Evolutionary conservation across 2,329 filamentous ascomycete genomes (phyloP), one percentile per base, ranked within the genome.

Genomic region (Fusarium nematophilum): DNA sequence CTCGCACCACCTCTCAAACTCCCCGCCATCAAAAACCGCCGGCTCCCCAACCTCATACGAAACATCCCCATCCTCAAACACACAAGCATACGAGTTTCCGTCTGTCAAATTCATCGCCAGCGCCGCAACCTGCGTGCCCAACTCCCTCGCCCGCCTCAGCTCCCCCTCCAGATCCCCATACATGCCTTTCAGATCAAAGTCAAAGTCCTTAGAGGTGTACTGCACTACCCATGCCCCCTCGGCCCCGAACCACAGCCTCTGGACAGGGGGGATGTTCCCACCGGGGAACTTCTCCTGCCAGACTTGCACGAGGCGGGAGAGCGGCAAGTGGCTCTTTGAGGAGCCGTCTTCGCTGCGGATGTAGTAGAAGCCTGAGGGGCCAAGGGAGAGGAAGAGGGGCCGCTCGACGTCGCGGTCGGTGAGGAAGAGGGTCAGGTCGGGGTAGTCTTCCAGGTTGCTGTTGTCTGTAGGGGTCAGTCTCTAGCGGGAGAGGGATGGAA

Each of bases 221-320:
- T 69, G 66, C 3, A 53, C 64, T 10, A 68, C 64, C 48, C 64
- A 68, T n/a, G 66, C 42, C 14, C 40, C 51, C 3, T 39, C 38
- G n/a, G 34, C 25, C 13, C 66, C 66, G 8, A 68, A 62, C 66
- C 66, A 68, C n/a, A 68, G 53, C 3, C 53, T 36, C 10, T 55
- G 39, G 3, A 52, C 48, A 7, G 39, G 53, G 15, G 61, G 18
- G 25, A 51, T 4, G 2, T 58, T 42, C 4, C 48, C 34, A 0
- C 18, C 11, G 9, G 64, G 46, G 1, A 68, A 68, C 11, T 59
- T 62, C 45, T 66, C 55, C n/a, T n/a, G n/a, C n/a, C n/a, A n/a
- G n/a, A n/a, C n/a, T n/a, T n/a, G n/a, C n/a, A n/a, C n/a, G n/a
- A n/a, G n/a, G n/a, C n/a, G n/a, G n/a, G n/a, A n/a, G n/a, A n/a